Evolutionary conservation across 2,329 filamentous ascomycete genomes (phyloP).

Genomic region (Aspergillus latus): DNA sequence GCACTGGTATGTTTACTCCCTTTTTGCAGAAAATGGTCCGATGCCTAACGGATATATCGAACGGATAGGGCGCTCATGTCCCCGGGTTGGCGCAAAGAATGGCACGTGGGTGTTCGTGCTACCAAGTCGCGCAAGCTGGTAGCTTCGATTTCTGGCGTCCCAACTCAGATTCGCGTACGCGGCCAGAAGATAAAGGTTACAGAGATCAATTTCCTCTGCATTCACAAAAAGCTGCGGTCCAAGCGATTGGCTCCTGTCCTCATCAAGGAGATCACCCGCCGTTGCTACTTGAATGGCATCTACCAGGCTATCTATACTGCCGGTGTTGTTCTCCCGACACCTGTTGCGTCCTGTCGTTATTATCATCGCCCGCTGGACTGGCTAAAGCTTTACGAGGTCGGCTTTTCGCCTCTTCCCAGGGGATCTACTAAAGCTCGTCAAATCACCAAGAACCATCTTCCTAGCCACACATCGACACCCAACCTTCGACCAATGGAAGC

Average conservation of each 20-base stretch:
- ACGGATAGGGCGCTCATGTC: conserved; percentile 75
- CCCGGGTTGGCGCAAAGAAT: conserved; percentile 88
- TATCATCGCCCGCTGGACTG: conserved; percentile 93
- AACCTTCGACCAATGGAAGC: conserved; percentile 78
- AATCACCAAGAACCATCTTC: conserved; percentile 80
- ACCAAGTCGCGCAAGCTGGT: conserved; percentile 81
- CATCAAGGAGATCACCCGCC: conserved; percentile 95
- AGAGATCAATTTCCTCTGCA: conserved; percentile 97
- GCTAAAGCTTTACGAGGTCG: conserved; percentile 92
- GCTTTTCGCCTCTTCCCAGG: conserved; percentile 83
- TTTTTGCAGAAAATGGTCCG: too few species aligned
- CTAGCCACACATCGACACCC: conserved; percentile 67
- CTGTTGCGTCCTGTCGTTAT: conserved; percentile 90
- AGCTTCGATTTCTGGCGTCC: conserved; percentile 93
- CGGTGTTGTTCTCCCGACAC: conserved; percentile 85
- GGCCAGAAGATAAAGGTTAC: conserved; percentile 72
- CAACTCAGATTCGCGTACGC: conserved; percentile 77
- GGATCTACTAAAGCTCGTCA: conserved; percentile 84
- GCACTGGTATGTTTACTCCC: conserved; percentile 51
- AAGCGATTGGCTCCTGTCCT: conserved; percentile 91
- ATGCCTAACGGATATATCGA: too few species aligned
- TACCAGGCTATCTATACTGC: conserved; percentile 97
- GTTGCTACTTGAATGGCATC: conserved; percentile 80
- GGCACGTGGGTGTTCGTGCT: conserved; percentile 92
- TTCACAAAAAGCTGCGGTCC: conserved; percentile 94